Base-by-base conservation (phyloP, 768 basidiomycete species). In the Rubroboletus pulcherrimus region DNA sequence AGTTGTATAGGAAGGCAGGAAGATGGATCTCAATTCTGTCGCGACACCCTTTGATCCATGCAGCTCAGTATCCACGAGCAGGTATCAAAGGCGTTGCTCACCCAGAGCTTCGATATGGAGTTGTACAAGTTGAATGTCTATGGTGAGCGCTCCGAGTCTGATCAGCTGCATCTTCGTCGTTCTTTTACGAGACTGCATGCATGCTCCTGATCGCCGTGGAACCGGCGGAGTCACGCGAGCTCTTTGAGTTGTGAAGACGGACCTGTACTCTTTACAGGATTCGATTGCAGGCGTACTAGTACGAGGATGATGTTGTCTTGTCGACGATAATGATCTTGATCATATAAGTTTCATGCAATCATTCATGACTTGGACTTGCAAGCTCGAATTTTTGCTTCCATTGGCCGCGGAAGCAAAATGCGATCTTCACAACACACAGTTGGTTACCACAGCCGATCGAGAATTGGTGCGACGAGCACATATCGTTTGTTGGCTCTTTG, bases 61-160 rank as follows among this genome's bases (percentile, higher is more conserved):
- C 43, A 41, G 24, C 10, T 58, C 17, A 24, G 59, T 1, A 48
- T 58, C 45, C 35, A 54, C 17, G 38, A 57, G 7, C 47, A 37
- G 6, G 26, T 51, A 1, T 46, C 49, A 4, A 46, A 37, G 15
- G 41, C 24, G 7, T 51, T 59, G 41, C 53, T 60, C 15, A 56
- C 60, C 5, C 2, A 30, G 38, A 17, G 19, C 10, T 1, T 30
- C 3, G 38, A 41, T 1, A 29, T 9, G 56, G 75, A 80, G 57
- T 53, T 78, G 7, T 77, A 78, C 62, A 79, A 80, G 55, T 66
- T 81, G 49, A 78, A 80, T 50, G 74, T 79, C 5, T 80, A 81
- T 49, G 74, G 81, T 78, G 21, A 39, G 41, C 19, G 6, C 17
- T 15, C 5, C 6, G 9, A 14, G n/a, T n/a, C 4, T 8, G 7